Base-by-base conservation (phyloP, 371 early-diverging fungal genomes). In the Saksenaea oblongispora region DNA sequence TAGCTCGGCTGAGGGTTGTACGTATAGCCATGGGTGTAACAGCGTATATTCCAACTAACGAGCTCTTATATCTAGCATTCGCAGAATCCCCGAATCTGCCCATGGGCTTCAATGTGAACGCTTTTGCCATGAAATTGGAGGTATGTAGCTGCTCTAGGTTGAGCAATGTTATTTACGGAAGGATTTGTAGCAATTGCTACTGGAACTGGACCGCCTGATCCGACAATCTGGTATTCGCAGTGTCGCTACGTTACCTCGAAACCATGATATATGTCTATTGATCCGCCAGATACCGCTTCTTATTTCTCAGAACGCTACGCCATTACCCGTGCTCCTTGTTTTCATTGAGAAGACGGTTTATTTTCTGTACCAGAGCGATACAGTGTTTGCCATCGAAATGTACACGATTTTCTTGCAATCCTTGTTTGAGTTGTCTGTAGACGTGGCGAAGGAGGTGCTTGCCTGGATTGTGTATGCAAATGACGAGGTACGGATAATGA, bases 331-430 rank as follows among this genome's bases (percentile, higher is more conserved):
- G 42, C 85, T 89, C 24, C 73, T 94, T 63, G 75, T 86, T 35
- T 88, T 95, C 64, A 86, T 94, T 1, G 94, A 96, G 72, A 92
- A 90, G 67, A 81, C 95, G 47, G 88, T 97, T 7, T 85, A 88
- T 69, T 79, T 89, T 54, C 65, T 97, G 58, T 97, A 91, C 79
- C 84, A 85, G 47, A 83, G 85, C 37, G 91, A 92, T n/a, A 83
- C 88, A 13, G 66, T 69, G 0, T 81, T 95, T 27, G 83, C 91
- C 7, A 84, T 93, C 11, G 95, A 95, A 60, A 83, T 92, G 18
- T 96, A 94, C 66, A 86, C 93, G 8, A 75, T 87, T 15, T 76
- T 98, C 10, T 76, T 99, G 51, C 90, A 90, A 58, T 84, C 88
- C 4, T 76, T 97, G 36, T 91, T 92, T 69, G 92, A 94, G 54